These are phyloP conservation scores for Maudiozyma saulgeensis DNA, from an alignment of 805 yeast species.

Conservation along the genomic window DNA sequence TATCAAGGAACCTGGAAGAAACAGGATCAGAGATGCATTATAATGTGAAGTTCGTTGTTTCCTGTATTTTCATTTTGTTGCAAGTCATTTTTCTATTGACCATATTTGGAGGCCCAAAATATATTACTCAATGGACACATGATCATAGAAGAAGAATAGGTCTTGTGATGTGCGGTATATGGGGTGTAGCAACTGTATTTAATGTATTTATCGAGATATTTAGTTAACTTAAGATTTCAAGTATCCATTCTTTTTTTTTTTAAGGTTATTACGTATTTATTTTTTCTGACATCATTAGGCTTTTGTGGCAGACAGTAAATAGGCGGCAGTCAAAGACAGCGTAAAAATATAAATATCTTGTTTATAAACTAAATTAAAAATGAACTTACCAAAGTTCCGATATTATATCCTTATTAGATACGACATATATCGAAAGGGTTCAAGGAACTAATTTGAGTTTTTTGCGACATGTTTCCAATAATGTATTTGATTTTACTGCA, in stretches of 20 bases:
- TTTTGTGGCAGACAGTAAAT: too few relatives aligned
- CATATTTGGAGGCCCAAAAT: conserved; percentile 13
- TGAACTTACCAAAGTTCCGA: too few relatives aligned
- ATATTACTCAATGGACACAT: conserved; percentile 6
- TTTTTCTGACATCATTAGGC: background rate
- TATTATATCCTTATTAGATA: too few relatives aligned
- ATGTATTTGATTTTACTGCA: too few relatives aligned
- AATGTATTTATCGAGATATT: conserved; percentile 20
- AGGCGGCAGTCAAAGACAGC: too few relatives aligned
- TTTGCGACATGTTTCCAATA: too few relatives aligned
- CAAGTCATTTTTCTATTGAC: conserved; percentile 14
- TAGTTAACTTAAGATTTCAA: background rate
- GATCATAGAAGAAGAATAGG: conserved; percentile 16
- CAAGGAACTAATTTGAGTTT: too few relatives aligned
- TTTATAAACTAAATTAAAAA: too few relatives aligned
- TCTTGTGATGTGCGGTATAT: conserved; percentile 17
- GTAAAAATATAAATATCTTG: too few relatives aligned
- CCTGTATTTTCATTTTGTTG: conserved; percentile 17
- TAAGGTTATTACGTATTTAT: background rate
- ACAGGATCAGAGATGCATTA: background rate
- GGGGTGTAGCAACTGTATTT: conserved; percentile 20
- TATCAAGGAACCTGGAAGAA: conserved; percentile 15
- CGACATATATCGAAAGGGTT: too few relatives aligned
- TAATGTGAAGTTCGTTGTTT: conserved; percentile 20
- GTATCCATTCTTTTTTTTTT: background rate